Evolutionary conservation across 495 filamentous ascomycete genomes (phyloP), one percentile per base, ranked within the genome.

Genomic region (Rhizodiscina lignyota): DNA sequence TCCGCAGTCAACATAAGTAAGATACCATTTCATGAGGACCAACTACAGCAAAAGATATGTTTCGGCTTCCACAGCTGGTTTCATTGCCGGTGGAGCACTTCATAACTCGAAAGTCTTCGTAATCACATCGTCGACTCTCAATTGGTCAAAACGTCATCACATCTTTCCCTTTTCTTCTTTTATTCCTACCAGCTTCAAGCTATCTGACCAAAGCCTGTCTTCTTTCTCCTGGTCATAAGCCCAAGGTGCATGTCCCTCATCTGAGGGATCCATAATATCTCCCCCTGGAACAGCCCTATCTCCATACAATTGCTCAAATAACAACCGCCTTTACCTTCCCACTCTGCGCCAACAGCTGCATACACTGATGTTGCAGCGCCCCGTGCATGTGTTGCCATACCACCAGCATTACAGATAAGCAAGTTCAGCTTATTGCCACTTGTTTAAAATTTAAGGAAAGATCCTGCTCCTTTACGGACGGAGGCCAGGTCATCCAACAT

Each of bases 131-230:
- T n/a, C n/a, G n/a, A n/a, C n/a, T n/a, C n/a, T n/a, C n/a, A n/a
- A n/a, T n/a, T n/a, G n/a, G n/a, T n/a, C n/a, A n/a, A n/a, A n/a
- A n/a, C n/a, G n/a, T n/a, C n/a, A n/a, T n/a, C n/a, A n/a, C n/a
- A n/a, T n/a, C n/a, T n/a, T n/a, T n/a, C n/a, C n/a, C n/a, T n/a
- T n/a, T n/a, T n/a, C n/a, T 36, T 45, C 36, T 17, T 41, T 32
- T 39, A 58, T 34, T 3, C 60, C 54, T 20, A 64, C 56, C 49
- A 66, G 56, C 38, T 53, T 50, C 51, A 61, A 37, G 6, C 53
- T 56, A 32, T 60, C 59, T 40, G 50, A 50, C 62, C 64, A 68
- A 17, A 67, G 40, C 31, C 51, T 49, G 36, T 50, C 50, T 38
- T 61, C 65, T 6, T 45, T 45, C 27, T 55, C 49, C 15, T 46